A percentile compares a stretch with the other conserved stretches of the same genome.
Conservation (phyloP, 805 yeast species). For the Candida silvicultrix region DNA sequence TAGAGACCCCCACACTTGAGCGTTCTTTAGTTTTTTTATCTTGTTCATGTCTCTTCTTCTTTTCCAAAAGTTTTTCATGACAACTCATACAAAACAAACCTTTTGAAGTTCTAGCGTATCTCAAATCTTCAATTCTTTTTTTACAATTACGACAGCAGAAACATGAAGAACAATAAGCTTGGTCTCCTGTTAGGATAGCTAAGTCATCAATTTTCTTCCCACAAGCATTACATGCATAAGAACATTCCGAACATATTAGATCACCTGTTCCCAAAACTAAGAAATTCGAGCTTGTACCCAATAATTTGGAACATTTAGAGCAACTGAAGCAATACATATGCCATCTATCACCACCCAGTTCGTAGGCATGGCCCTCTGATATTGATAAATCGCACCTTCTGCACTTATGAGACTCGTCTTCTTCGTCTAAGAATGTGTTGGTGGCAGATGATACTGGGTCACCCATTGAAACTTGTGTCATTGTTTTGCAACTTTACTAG, state of each 20-base stretch:
- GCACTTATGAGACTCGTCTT: constrained; percentile 26
- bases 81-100: constrained; percentile 92
- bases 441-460: constrained; percentile 6
- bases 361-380: constrained; percentile 90
- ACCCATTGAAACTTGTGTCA: neutral
- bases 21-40: constrained; percentile 15
- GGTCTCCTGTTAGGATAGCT: constrained; percentile 92
- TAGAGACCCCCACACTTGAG: neutral
- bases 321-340: constrained; percentile 91
- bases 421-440: constrained; percentile 8
- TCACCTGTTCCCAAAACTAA: constrained; percentile 91
- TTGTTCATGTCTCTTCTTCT: constrained; percentile 58
- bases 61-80: constrained; percentile 75
- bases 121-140: constrained; percentile 75
- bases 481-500: neutral
- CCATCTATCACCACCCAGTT: constrained; percentile 92
- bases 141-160: constrained; percentile 88
- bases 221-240: constrained; percentile 86
- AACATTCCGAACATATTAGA: constrained; percentile 83
- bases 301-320: constrained; percentile 68
- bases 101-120: constrained; percentile 88
- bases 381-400: constrained; percentile 47
- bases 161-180: constrained; percentile 88
- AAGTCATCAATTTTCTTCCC: constrained; percentile 82
- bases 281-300: constrained; percentile 87